Percentiles rank a stretch among this genome's conserved stretches.
These are phyloP conservation scores for Leucosporidium yakuticum DNA, from an alignment of 768 basidiomycete species.

Conservation along the genomic window DNA sequence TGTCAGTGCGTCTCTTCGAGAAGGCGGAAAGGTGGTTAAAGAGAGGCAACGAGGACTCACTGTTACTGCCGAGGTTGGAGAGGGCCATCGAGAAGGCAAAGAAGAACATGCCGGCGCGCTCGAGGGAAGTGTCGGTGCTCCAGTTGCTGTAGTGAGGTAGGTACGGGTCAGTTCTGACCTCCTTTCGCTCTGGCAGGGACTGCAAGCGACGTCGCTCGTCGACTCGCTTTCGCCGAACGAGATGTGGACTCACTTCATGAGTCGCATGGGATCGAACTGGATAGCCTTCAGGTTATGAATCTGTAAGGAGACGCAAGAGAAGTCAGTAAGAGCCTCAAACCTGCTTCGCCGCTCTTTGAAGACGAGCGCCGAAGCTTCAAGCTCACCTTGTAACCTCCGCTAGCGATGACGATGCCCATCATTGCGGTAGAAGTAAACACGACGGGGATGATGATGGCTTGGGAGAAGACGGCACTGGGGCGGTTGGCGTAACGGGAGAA, in stretches of 20 bases:
- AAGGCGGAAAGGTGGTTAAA: no score
- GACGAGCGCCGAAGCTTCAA: no score
- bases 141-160: no score
- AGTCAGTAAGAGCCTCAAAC: no score
- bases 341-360: no score
- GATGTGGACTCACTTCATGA: constrained; percentile 14
- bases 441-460: constrained; percentile 25
- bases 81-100: constrained; percentile 4
- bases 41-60: neutral
- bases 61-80: constrained; percentile 10
- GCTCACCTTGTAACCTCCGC: constrained; percentile 1
- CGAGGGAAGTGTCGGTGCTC: constrained; percentile 6
- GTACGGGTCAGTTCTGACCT: no score
- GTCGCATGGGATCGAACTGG: constrained; percentile 18
- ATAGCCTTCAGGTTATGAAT: constrained; percentile 7
- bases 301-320: neutral
- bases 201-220: no score
- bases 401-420: constrained; percentile 15
- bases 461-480: constrained; percentile 1
- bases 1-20: neutral
- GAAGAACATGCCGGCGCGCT: constrained; percentile 34
- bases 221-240: no score
- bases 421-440: constrained; percentile 30
- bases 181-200: no score
- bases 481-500: constrained; percentile 10